Evolutionary conservation across 1,284 basidiomycete species (phyloP).

Genomic region (Ustilago loliicola): DNA sequence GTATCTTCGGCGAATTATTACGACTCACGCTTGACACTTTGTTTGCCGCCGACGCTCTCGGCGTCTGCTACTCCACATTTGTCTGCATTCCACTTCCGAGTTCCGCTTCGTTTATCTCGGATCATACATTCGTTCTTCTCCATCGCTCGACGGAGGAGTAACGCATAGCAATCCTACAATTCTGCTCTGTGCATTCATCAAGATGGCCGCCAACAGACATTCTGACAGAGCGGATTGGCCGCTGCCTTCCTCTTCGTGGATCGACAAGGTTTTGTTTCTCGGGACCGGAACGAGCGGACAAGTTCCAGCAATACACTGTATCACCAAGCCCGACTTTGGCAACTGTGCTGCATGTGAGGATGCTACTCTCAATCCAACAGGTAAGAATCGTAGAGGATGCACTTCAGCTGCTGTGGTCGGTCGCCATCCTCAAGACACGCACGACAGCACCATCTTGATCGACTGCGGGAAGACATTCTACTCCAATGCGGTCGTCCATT

Average conservation of each 20-base stretch:
- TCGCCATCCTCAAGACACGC: slow-evolving; percentile 18
- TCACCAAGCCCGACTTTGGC: slow-evolving; percentile 51
- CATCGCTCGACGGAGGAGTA: slow-evolving; percentile 4
- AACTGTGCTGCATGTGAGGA: slow-evolving; percentile 61
- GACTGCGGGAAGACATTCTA: slow-evolving; percentile 69
- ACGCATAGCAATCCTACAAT: neutral
- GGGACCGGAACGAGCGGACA: slow-evolving; percentile 67
- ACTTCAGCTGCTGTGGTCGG: slow-evolving; percentile 55
- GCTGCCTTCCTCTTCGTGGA: slow-evolving; percentile 46
- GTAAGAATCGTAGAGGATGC: slow-evolving; percentile 63
- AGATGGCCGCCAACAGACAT: slow-evolving; percentile 8
- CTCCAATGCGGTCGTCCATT: slow-evolving; percentile 50
- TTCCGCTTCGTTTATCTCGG: neutral
- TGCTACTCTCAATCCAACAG: slow-evolving; percentile 51
- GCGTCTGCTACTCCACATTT: slow-evolving; percentile 26
- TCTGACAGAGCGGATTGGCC: slow-evolving; percentile 19
- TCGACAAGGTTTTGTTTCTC: slow-evolving; percentile 59
- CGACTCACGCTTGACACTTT: neutral
- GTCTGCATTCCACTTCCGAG: slow-evolving; percentile 1
- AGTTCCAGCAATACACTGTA: slow-evolving; percentile 63
- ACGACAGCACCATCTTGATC: slow-evolving; percentile 60
- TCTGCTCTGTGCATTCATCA: neutral
- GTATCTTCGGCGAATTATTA: slow-evolving; percentile 21
- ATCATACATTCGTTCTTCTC: slow-evolving; percentile 11
- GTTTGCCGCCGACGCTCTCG: slow-evolving; percentile 15